A percentile compares a stretch with the other conserved stretches of the same genome.
phyloP scores from a whole-genome alignment of 1,284 basidiomycete species.

The Melampsora americana region DNA sequence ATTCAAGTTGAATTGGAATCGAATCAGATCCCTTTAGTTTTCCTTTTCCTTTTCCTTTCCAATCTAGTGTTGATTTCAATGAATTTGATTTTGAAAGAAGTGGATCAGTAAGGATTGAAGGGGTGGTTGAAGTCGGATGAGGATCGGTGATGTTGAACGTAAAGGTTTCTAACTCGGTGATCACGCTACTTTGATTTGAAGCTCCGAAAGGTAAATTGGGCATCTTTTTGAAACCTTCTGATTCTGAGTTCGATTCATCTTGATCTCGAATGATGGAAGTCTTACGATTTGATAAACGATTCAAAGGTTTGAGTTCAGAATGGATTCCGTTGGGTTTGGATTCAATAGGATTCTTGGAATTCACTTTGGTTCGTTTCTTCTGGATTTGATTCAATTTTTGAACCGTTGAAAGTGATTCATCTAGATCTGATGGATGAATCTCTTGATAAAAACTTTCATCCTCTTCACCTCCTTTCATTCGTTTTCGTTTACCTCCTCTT shows the following conservation, averaged over 20 bases:
- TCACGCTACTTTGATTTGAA: slow-evolving; percentile 24
- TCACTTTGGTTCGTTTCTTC: not conserved
- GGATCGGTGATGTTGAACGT: slow-evolving; percentile 13
- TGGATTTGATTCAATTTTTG: not conserved
- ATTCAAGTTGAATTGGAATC: not conserved
- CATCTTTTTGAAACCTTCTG: not conserved
- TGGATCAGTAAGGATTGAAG: not conserved
- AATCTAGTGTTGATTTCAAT: not conserved
- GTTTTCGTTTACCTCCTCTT: slow-evolving; percentile 22
- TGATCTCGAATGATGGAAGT: not conserved
- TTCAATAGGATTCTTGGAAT: not conserved
- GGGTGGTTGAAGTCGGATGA: too few species aligned
- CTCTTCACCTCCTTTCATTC: slow-evolving; percentile 20
- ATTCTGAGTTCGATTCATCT: not conserved
- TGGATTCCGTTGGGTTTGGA: not conserved
- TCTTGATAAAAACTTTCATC: slow-evolving; percentile 40
- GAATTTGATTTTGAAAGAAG: not conserved
- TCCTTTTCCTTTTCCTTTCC: slow-evolving; percentile 22
- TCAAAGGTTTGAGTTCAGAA: not conserved
- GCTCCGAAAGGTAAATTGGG: slow-evolving; percentile 38
- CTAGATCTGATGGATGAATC: slow-evolving; percentile 6
- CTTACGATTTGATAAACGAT: not conserved
- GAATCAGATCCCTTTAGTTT: not conserved
- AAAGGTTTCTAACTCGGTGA: slow-evolving; percentile 39
- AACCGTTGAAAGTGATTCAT: not conserved